Base-by-base conservation (phyloP, 441 rosid species). In the Dalechampia spathulata region DNA sequence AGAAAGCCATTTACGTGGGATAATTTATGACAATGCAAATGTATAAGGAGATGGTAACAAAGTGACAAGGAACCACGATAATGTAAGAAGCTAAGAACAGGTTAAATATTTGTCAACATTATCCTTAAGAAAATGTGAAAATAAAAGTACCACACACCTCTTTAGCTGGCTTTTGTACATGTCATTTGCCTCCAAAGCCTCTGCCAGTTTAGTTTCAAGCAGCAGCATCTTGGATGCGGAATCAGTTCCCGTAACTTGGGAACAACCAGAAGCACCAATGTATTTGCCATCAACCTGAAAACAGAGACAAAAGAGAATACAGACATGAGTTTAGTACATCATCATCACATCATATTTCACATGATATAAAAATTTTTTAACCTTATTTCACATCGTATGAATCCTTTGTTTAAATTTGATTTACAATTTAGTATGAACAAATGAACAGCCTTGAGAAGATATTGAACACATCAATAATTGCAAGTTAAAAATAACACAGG, bases 171-270 rank as follows among this genome's bases (percentile, higher is more conserved):
- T 38, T 63, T 81, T 81, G 38, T 74, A 79, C 70, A 73, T 59
- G 58, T 71, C 77, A 55, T 80, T 79, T 36, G 75, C 79, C 64
- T 77, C 85, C 55, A 72, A 44, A 32, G 82, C 79, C 57, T 77
- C 82, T 2, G 75, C 82, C 45, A 77, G 63, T 61, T 81, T 78
- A 60, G 64, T 63, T 75, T 81, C 78, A 47, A 74, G 91, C 42
- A 46, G 61, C 54, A 66, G 73, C 21, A 79, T 62, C 66, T 77
- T 74, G 26, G 77, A 72, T 51, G 60, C 48, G 39, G 64, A 66
- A 58, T 77, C 80, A 7, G 21, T 38, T 37, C 55, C 72, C 17
- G 6, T 54, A 58, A 28, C 64, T 38, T 30, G 49, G n/a, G 64
- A 60, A 56, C 61, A 53, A 49, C 51, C 59, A 20, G 45, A 12